Evolutionary conservation across 2,329 filamentous ascomycete species (phyloP).

Genomic region (Paracoccidioides brasiliensis): DNA sequence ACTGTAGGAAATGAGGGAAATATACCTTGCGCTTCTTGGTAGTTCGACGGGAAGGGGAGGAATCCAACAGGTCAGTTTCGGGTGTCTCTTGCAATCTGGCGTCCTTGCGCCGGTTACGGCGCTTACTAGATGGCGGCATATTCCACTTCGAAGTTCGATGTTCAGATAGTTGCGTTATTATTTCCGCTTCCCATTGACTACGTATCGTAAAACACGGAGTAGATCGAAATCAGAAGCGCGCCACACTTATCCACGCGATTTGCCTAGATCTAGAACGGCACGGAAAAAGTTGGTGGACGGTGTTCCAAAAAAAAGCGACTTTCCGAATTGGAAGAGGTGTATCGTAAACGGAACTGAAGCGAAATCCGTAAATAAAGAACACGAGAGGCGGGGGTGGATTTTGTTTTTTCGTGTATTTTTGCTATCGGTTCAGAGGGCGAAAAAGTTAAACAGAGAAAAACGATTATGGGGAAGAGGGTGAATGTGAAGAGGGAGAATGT

Average conservation of each 20-base stretch:
- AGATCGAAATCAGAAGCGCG: background rate
- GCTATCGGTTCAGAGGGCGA: too few species aligned
- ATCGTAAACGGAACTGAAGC: too few species aligned
- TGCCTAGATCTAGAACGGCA: background rate
- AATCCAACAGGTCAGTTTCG: slow-evolving; percentile 34
- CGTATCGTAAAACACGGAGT: background rate
- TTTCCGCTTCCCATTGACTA: background rate
- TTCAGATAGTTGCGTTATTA: background rate
- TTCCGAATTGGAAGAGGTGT: too few species aligned
- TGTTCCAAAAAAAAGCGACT: too few species aligned
- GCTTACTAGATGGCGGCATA: slow-evolving; percentile 33
- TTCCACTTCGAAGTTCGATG: slow-evolving; percentile 3
- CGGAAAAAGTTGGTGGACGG: background rate
- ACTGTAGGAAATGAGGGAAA: slow-evolving; percentile 2
- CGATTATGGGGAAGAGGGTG: too few species aligned
- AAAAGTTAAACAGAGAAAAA: too few species aligned
- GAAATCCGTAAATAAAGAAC: too few species aligned
- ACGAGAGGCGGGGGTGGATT: too few species aligned
- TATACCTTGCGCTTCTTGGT: slow-evolving; percentile 36
- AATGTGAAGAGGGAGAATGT: too few species aligned
- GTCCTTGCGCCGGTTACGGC: slow-evolving; percentile 34
- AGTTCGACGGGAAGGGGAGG: slow-evolving; percentile 34
- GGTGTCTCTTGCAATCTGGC: slow-evolving; percentile 32
- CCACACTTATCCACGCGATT: background rate
- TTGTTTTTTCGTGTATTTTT: too few species aligned